Percentiles rank a stretch among this genome's conserved stretches.
These are phyloP conservation scores for Erythrophleum fordii DNA, from an alignment of 306 rosid species.

Conservation along the genomic window DNA sequence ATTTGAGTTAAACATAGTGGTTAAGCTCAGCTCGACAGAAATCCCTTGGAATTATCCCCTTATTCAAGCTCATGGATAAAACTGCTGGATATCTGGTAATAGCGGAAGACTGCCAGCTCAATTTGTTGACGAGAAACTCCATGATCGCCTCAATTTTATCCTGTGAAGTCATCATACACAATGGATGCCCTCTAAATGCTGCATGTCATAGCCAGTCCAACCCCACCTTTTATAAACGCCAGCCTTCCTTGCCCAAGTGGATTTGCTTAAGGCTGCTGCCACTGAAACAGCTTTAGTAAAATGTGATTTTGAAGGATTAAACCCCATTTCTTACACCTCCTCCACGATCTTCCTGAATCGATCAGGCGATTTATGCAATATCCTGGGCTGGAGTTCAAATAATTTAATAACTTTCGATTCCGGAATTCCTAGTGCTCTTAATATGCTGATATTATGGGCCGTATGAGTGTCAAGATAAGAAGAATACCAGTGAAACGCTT, in stretches of 20 bases:
- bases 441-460: background rate
- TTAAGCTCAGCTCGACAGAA: too few species aligned
- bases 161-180: conserved; percentile 35
- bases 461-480: background rate
- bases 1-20: too few species aligned
- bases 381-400: conserved; percentile 30
- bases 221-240: conserved; percentile 23
- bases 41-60: conserved; percentile 40
- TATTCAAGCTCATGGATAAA: conserved; percentile 35
- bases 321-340: conserved; percentile 35
- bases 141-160: too few species aligned
- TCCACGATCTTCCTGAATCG: conserved; percentile 33
- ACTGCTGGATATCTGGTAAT: conserved; percentile 1
- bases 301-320: conserved; percentile 22
- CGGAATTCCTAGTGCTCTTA: background rate
- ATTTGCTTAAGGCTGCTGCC: conserved; percentile 19
- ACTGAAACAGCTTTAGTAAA: conserved; percentile 22
- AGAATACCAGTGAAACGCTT: background rate
- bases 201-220: conserved; percentile 30
- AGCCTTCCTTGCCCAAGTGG: conserved; percentile 35
- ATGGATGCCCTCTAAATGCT: conserved; percentile 35
- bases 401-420: background rate
- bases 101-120: conserved; percentile 26
- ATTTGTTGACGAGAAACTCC: too few species aligned
- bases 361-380: background rate